Evolutionary conservation across 495 filamentous ascomycete species (phyloP).

Genomic region (Talaromyces stipitatus): DNA sequence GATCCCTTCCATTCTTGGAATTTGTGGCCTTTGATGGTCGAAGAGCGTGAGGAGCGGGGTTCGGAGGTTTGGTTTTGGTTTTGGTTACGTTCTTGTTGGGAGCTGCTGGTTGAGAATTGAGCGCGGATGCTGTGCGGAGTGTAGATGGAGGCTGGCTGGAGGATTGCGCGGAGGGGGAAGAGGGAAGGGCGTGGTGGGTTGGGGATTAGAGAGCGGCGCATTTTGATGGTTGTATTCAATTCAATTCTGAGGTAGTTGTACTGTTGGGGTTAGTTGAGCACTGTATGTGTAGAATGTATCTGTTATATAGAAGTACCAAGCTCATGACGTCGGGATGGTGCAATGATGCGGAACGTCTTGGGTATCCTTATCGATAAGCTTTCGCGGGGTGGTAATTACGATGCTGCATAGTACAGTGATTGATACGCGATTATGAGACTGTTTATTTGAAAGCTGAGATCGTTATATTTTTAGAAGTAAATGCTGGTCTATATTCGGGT

Average conservation of each 20-base stretch:
- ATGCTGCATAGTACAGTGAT: not conserved
- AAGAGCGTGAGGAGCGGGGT: not conserved
- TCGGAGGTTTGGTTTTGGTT: not conserved
- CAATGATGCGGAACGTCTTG: slow-evolving; percentile 12
- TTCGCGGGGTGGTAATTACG: not conserved
- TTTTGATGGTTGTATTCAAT: not conserved
- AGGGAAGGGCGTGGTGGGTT: slow-evolving; percentile 8
- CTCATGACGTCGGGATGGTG: slow-evolving; percentile 28
- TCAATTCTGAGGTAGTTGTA: not conserved
- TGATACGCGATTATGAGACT: not conserved
- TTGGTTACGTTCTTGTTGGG: too few relatives aligned
- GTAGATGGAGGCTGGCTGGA: slow-evolving; percentile 9
- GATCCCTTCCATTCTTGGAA: slow-evolving; percentile 31
- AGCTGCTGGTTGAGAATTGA: slow-evolving; percentile 10
- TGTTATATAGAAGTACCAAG: not conserved
- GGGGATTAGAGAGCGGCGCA: slow-evolving; percentile 3
- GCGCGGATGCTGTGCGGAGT: slow-evolving; percentile 7
- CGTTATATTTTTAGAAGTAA: too few relatives aligned
- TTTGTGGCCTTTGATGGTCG: slow-evolving; percentile 6
- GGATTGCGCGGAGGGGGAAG: slow-evolving; percentile 12
- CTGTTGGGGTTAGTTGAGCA: not conserved
- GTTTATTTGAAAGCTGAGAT: not conserved
- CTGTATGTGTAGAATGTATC: not conserved
- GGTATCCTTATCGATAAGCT: not conserved
- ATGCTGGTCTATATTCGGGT: too few relatives aligned